Conservation (phyloP, 495 filamentous ascomycete species). For the Sphaerosporella brunnea region DNA sequence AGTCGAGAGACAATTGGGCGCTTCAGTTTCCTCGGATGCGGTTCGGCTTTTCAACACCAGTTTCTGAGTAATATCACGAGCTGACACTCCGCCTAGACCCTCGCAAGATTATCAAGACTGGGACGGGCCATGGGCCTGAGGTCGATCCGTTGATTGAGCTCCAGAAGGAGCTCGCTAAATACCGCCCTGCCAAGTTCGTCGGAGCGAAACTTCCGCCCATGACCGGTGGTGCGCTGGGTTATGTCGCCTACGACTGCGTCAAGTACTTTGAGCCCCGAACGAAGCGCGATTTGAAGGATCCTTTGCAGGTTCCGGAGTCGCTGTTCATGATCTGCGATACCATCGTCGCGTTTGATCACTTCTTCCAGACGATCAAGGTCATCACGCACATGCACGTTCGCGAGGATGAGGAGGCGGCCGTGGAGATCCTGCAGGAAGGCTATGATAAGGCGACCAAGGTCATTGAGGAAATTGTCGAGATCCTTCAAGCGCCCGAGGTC, state of each 20-base stretch:
- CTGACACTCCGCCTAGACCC: conserved; percentile 37
- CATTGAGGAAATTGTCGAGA: conserved; percentile 47
- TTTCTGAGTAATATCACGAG: not conserved
- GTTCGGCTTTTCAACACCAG: conserved; percentile 28
- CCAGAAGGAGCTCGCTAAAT: conserved; percentile 57
- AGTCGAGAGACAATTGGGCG: conserved; percentile 78
- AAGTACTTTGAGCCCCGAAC: conserved; percentile 95
- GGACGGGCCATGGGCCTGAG: conserved; percentile 65
- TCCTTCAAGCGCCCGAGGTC: conserved; percentile 51
- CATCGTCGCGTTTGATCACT: conserved; percentile 85
- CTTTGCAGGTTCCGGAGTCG: conserved; percentile 73
- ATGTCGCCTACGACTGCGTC: conserved; percentile 93
- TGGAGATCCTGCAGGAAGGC: conserved; percentile 35
- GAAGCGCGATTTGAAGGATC: conserved; percentile 65
- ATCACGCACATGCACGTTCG: conserved; percentile 69
- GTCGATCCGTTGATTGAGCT: conserved; percentile 67
- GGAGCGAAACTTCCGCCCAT: conserved; percentile 63
- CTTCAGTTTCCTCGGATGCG: conserved; percentile 86
- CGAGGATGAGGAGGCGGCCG: conserved; percentile 29
- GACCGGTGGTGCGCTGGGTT: conserved; percentile 84
- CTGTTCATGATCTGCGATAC: conserved; percentile 98
- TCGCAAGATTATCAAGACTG: conserved; percentile 69
- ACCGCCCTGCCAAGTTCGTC: conserved; percentile 62
- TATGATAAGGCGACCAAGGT: conserved; percentile 48
- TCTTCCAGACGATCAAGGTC: conserved; percentile 78